Evolutionary conservation across 768 basidiomycete species (phyloP).

Genomic region (Sarcodon sp.): DNA sequence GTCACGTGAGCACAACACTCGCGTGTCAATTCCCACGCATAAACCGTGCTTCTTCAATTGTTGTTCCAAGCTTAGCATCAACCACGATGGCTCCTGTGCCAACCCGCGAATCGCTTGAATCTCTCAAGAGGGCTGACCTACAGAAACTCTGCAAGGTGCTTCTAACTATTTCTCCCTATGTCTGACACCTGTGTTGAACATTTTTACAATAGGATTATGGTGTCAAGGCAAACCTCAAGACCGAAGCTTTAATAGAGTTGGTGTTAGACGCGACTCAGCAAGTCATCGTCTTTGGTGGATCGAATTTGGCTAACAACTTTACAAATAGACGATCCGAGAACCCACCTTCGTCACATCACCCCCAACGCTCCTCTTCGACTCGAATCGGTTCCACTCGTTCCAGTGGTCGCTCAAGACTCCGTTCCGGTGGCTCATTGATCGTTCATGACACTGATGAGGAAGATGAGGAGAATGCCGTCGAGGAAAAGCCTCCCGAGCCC

Average conservation of each 20-base stretch:
- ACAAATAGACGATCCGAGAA: not conserved
- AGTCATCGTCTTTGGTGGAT: not conserved
- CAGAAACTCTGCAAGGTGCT: conserved; percentile 55
- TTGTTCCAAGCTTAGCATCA: conserved; percentile 8
- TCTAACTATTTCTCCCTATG: conserved; percentile 1
- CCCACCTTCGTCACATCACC: conserved; percentile 11
- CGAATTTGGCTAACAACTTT: conserved; percentile 1
- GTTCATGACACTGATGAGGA: conserved; percentile 33
- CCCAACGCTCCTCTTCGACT: conserved; percentile 18
- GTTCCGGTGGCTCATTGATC: conserved; percentile 22
- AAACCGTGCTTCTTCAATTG: not conserved
- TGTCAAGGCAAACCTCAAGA: conserved; percentile 73
- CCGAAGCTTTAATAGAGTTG: conserved; percentile 66
- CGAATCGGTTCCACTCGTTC: conserved; percentile 17
- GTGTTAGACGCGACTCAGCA: conserved; percentile 34
- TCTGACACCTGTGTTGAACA: not conserved
- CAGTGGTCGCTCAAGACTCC: conserved; percentile 13
- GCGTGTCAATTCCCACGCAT: conserved; percentile 16
- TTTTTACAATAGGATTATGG: conserved; percentile 46
- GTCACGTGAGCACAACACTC: conserved; percentile 7
- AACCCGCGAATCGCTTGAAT: conserved; percentile 32
- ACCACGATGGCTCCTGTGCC: conserved; percentile 28
- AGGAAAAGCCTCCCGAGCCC: conserved; percentile 6
- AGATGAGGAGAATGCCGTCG: conserved; percentile 15
- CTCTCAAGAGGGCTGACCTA: conserved; percentile 36